Evolutionary conservation across 2,329 filamentous ascomycete species (phyloP), one percentile per base, ranked within the genome.

Genomic region (Alternaria triticimaculans): DNA sequence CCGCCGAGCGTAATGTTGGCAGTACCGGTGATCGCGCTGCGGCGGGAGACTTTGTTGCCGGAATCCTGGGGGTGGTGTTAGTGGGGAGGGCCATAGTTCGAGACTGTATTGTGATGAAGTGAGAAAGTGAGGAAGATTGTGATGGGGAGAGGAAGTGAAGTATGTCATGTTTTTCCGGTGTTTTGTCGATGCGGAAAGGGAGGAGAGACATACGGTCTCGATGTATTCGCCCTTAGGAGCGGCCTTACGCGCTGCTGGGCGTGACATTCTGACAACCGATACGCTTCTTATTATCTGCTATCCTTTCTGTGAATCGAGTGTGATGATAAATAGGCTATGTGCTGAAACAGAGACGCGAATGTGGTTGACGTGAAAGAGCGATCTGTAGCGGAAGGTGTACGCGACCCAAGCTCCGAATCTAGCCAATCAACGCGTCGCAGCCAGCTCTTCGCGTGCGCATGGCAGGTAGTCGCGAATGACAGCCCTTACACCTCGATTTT

Each of bases 1-100:
- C 96, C 96, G 72, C 94, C 96, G 2, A 99, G 91, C 81, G 97
- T 97, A 82, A 99, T 98, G 82, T 98, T 97, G 73, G 97, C 94
- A 21, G 95, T 97, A 74, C 96, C 96, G 76, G 97, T 92, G 72
- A 99, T 93, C 78, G 91, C 90, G 66, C 93, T 92, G 72, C 93
- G 93, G 70, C 96, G 93, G 43, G 94, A 95, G 75, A 99, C 96
- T 84, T 98, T 98, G 87, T 99, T 99, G 71, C 96, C 96, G 3
- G 94, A 97, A 82, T 98, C 95, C 94, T 97, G 33, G 23, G 33
- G 10, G 18, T 37, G 18, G 15, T 18, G 23, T 21, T 44, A 26
- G 20, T 33, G 15, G 4, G 33, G 33, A 33, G 5, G 45, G 21
- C 5, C 21, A 23, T 23, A 21, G 21, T 21, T 21, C 21, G 21